Evolutionary conservation across 2,329 filamentous ascomycete genomes (phyloP).

Genomic region (Akanthomyces uredinophilus): DNA sequence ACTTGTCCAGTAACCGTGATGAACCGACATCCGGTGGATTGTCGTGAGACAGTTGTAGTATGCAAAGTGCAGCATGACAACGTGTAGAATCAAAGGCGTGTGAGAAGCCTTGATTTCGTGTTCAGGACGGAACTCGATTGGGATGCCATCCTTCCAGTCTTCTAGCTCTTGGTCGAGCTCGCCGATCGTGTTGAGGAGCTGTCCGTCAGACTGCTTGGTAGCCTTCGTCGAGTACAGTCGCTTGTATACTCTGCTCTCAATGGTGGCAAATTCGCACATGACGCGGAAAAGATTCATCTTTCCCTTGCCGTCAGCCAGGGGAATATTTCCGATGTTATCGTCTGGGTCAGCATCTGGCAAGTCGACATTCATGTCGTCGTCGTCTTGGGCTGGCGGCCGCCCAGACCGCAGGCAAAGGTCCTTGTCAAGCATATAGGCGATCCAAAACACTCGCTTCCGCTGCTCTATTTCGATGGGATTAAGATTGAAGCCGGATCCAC

Average conservation of each 20-base stretch:
- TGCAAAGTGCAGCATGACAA: slow-evolving; percentile 90
- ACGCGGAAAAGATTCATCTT: slow-evolving; percentile 94
- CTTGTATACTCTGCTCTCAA: slow-evolving; percentile 93
- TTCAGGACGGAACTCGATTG: slow-evolving; percentile 93
- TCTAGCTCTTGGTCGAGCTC: slow-evolving; percentile 87
- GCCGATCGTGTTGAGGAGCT: slow-evolving; percentile 90
- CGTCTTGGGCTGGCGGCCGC: slow-evolving; percentile 56
- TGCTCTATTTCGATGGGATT: slow-evolving; percentile 94
- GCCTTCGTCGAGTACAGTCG: slow-evolving; percentile 89
- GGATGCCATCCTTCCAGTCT: slow-evolving; percentile 94
- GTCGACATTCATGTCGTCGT: slow-evolving; percentile 87
- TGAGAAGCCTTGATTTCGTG: slow-evolving; percentile 92
- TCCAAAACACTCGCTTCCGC: slow-evolving; percentile 62
- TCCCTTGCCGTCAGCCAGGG: slow-evolving; percentile 77
- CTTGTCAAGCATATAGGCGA: slow-evolving; percentile 61
- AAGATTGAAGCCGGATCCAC: slow-evolving; percentile 85
- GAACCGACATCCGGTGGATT: slow-evolving; percentile 96
- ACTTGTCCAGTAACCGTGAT: slow-evolving; percentile 97
- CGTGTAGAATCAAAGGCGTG: slow-evolving; percentile 87
- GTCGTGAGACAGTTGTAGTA: slow-evolving; percentile 98
- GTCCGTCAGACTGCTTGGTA: slow-evolving; percentile 84
- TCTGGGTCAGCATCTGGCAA: slow-evolving; percentile 84
- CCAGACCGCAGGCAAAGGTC: slow-evolving; percentile 56
- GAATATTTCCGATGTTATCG: slow-evolving; percentile 93
- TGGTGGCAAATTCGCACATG: slow-evolving; percentile 86